Base-by-base conservation (phyloP, 2,329 filamentous ascomycete genomes). In the Fusarium kyushuense region DNA sequence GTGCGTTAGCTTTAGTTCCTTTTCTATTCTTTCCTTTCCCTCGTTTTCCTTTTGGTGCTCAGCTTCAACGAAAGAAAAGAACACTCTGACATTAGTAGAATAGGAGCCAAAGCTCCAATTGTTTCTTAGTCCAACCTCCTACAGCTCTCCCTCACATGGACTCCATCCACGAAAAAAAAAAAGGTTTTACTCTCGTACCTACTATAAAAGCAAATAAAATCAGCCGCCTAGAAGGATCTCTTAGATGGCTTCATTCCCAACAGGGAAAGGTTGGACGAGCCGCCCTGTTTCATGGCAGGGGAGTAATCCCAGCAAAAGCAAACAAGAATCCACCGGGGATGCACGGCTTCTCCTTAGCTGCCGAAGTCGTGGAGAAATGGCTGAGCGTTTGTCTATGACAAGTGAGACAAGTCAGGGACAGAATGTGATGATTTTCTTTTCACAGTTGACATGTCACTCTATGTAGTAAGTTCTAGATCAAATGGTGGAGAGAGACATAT, bases 231-330 rank as follows among this genome's bases (percentile, higher is more conserved):
- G 13, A 42, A 47, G 23, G 45, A 46, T 53, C 49, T 51, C 55
- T 43, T 48, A 55, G 40, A 59, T 58, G 25, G 40, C 38, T 42
- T 57, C 41, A 41, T 32, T 27, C 58, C 40, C 14, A 71, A 65
- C 41, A 17, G 45, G 66, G 51, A 61, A 64, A 70, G 42, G 69
- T 54, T 52, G 16, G 38, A 49, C 27, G 57, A 54, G 58, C 51
- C 69, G 66, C 49, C 45, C 54, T 67, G 69, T 70, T 72, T 71
- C 69, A 64, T 57, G 51, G 41, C 53, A 59, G 59, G 54, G 45
- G 51, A 52, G 48, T 35, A 66, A 51, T 51, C 47, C 52, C 36
- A 46, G 49, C 23, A 52, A 58, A 57, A 52, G 56, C 48, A 54
- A 40, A 47, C 14, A 48, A 42, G 32, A 23, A 55, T 7, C 63